These are phyloP conservation scores for Colletotrichum sp. DNA, from an alignment of 2,329 filamentous ascomycete species.

Conservation along the genomic window DNA sequence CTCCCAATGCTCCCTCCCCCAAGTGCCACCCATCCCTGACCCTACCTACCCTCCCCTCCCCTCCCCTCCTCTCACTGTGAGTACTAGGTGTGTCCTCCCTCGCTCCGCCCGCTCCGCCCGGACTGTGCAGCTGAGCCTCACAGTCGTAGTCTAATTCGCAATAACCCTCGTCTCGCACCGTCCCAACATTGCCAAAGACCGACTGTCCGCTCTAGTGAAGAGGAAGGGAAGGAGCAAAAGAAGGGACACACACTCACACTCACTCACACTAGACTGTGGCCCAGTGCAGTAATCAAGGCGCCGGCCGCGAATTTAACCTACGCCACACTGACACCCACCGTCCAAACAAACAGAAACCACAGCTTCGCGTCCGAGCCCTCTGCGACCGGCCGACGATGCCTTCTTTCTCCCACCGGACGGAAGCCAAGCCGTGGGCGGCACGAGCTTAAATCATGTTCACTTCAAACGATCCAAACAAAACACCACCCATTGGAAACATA, in stretches of 20 bases:
- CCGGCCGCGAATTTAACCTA: background rate
- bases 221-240: background rate
- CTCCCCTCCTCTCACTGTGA: background rate
- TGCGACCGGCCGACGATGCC: background rate
- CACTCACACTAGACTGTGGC: background rate
- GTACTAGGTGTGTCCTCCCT: background rate
- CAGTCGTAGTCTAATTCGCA: background rate
- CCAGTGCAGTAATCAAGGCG: background rate
- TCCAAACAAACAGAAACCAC: slow-evolving; percentile 11
- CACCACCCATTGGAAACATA: background rate
- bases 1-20: background rate
- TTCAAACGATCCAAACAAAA: background rate
- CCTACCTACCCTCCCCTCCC: background rate
- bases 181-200: background rate
- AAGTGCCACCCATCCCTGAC: background rate
- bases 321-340: slow-evolving; percentile 16
- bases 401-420: background rate
- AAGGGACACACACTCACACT: background rate
- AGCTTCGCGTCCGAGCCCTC: slow-evolving; percentile 3
- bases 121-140: slow-evolving; percentile 14
- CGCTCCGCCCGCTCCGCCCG: slow-evolving; percentile 4
- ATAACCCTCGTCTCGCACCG: background rate
- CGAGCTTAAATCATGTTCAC: background rate
- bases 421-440: background rate
- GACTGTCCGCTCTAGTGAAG: background rate